These are phyloP conservation scores for Curvularia lunata DNA, from an alignment of 2,329 filamentous ascomycete species.

Conservation along the genomic window DNA sequence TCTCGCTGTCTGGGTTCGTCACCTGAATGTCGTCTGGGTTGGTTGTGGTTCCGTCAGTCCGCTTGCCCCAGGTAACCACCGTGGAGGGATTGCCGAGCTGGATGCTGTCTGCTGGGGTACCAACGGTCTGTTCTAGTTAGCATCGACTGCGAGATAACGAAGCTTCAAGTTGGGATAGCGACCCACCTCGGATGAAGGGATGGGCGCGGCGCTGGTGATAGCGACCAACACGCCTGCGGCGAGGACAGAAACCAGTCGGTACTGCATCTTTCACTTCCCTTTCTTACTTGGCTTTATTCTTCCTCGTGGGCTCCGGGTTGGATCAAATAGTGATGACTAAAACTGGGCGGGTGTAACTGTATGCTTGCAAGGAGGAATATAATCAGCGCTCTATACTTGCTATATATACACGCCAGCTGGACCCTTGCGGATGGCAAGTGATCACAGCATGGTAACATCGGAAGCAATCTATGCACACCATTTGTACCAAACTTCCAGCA, in stretches of 20 bases:
- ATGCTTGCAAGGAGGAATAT: not conserved
- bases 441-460: conserved; percentile 10
- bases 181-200: conserved; percentile 31
- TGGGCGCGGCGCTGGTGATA: conserved; percentile 31
- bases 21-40: conserved; percentile 14
- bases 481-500: conserved; percentile 14
- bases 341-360: not conserved
- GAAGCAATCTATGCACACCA: conserved; percentile 18
- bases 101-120: conserved; percentile 18
- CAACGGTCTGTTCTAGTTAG: not conserved
- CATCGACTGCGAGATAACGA: not conserved
- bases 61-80: conserved; percentile 29
- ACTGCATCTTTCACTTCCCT: conserved; percentile 29
- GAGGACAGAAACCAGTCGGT: conserved; percentile 36
- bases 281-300: not conserved
- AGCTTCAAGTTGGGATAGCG: not conserved
- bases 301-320: not conserved
- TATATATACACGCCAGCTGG: not conserved
- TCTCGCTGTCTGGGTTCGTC: conserved; percentile 2
- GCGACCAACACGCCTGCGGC: conserved; percentile 32
- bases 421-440: not conserved
- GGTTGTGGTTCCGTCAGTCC: not conserved
- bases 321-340: not conserved
- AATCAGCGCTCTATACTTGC: conserved; percentile 4
- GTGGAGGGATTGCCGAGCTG: conserved; percentile 26